These are phyloP conservation scores for Cubamyces lactineus DNA, from an alignment of 768 basidiomycete species.

Conservation along the genomic window DNA sequence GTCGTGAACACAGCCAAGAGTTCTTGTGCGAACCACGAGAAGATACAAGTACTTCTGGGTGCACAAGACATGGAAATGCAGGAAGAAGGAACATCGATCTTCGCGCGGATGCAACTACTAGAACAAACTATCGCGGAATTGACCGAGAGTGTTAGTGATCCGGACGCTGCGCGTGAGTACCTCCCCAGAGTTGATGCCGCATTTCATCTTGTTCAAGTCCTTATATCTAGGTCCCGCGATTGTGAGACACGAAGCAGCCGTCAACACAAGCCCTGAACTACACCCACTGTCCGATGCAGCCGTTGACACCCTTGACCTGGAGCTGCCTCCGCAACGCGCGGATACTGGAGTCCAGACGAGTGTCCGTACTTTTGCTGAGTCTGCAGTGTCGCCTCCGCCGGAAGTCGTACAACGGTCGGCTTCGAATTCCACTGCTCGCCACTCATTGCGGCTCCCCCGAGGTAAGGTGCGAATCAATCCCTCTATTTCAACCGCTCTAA, in stretches of 20 bases:
- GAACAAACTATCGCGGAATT: constrained; percentile 21
- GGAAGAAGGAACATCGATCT: constrained; percentile 1
- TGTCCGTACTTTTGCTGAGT: background rate
- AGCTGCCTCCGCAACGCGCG: background rate
- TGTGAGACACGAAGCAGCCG: constrained; percentile 16
- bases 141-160: constrained; percentile 22
- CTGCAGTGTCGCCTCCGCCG: background rate
- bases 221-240: constrained; percentile 6
- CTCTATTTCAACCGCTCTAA: background rate
- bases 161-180: constrained; percentile 21
- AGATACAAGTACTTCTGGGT: constrained; percentile 5
- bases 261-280: constrained; percentile 9
- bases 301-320: background rate
- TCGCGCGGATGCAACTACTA: constrained; percentile 10
- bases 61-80: background rate
- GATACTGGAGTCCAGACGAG: constrained; percentile 1
- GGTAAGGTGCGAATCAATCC: background rate
- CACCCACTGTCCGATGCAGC: constrained; percentile 4
- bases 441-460: background rate
- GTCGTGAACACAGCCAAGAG: constrained; percentile 6
- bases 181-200: background rate
- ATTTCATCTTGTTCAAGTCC: background rate
- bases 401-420: background rate
- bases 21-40: constrained; percentile 1
- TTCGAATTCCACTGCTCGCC: background rate